Percentiles rank a stretch among this genome's conserved stretches.
phyloP scores from a whole-genome alignment of 2,329 filamentous ascomycete genomes.

The Cladosporium austrohemisphaericum region DNA sequence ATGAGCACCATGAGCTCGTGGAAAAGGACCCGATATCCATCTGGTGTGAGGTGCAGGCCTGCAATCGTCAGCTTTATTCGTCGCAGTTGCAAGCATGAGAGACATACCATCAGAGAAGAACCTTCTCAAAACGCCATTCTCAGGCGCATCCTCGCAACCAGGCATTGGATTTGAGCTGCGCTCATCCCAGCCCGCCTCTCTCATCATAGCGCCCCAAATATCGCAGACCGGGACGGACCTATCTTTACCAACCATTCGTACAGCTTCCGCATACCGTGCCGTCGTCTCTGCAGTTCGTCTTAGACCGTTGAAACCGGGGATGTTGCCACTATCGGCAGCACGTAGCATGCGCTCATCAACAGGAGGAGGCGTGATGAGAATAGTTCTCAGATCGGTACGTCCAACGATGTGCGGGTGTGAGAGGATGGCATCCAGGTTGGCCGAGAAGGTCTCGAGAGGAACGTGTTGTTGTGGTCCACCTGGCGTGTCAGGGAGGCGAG shows the following conservation, averaged over 20 bases:
- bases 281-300: slow-evolving; percentile 57
- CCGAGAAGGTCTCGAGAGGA: slow-evolving; percentile 68
- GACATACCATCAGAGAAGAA: slow-evolving; percentile 50
- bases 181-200: slow-evolving; percentile 53
- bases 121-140: slow-evolving; percentile 52
- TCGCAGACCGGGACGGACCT: slow-evolving; percentile 65
- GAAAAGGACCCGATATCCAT: slow-evolving; percentile 55
- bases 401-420: slow-evolving; percentile 65
- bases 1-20: slow-evolving; percentile 53
- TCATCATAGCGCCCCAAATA: slow-evolving; percentile 75
- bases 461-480: slow-evolving; percentile 67
- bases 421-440: slow-evolving; percentile 69
- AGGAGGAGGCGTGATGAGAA: slow-evolving; percentile 79
- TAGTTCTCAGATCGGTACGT: slow-evolving; percentile 64
- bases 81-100: background rate
- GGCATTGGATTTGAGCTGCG: slow-evolving; percentile 43
- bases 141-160: slow-evolving; percentile 56
- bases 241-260: slow-evolving; percentile 57
- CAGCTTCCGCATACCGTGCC: slow-evolving; percentile 63
- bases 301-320: slow-evolving; percentile 28
- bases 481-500: slow-evolving; percentile 60
- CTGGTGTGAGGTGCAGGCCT: slow-evolving; percentile 55
- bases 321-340: slow-evolving; percentile 41
- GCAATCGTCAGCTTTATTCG: background rate
- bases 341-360: slow-evolving; percentile 69